phyloP scores from a whole-genome alignment of 306 rosid genomes.

The Trifolium pratense region DNA sequence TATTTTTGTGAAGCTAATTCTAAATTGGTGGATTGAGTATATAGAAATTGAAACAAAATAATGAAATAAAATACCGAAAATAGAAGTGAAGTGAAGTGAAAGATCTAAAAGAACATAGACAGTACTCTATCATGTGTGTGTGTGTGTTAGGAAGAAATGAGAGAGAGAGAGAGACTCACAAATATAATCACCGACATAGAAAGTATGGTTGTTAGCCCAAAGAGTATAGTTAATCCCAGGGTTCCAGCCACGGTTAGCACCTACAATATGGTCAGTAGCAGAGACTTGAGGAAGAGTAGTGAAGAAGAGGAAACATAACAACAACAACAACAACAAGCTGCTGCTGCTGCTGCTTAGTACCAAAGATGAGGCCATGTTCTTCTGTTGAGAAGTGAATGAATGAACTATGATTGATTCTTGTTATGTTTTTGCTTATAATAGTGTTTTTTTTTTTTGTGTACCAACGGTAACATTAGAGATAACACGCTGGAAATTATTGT shows the following conservation, averaged over 20 bases:
- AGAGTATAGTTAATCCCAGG: conserved; percentile 82
- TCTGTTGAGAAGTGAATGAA: not conserved
- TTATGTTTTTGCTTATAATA: not conserved
- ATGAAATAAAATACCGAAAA: no score
- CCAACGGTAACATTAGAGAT: not conserved
- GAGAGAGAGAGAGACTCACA: conserved; percentile 49
- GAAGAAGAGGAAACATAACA: conserved; percentile 41
- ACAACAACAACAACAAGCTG: not conserved
- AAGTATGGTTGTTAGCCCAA: conserved; percentile 89
- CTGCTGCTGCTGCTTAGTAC: no score
- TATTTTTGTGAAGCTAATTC: no score
- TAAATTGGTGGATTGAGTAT: not conserved
- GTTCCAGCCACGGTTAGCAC: conserved; percentile 95
- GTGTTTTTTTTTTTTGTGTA: not conserved
- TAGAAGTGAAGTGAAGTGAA: no score
- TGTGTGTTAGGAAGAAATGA: not conserved
- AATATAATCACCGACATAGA: conserved; percentile 81
- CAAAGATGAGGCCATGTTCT: not conserved
- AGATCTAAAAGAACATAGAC: not conserved
- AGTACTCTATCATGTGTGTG: no score
- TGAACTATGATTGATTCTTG: no score
- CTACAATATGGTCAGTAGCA: conserved; percentile 88
- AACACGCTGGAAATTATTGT: not conserved
- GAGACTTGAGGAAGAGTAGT: conserved; percentile 24
- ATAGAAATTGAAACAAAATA: not conserved